phyloP scores from a whole-genome alignment of 148 eudicot genomes.

The Rhododendron molle region DNA sequence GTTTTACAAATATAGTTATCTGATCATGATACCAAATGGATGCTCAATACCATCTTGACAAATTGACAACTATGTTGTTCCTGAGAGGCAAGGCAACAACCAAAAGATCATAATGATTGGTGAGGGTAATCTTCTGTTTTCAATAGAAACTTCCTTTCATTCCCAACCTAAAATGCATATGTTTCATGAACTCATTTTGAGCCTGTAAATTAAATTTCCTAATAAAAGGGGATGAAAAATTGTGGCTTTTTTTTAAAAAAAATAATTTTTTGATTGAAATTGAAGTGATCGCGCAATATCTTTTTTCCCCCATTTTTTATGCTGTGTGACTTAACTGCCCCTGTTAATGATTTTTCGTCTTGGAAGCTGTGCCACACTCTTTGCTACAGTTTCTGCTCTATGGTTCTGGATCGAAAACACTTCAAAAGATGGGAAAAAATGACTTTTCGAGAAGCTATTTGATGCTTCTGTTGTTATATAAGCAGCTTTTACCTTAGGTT shows the following conservation, averaged over 20 bases:
- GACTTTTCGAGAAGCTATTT: background rate
- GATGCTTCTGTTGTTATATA: background rate
- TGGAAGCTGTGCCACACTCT: background rate
- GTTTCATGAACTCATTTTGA: background rate
- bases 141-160: background rate
- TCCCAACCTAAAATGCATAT: background rate
- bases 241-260: background rate
- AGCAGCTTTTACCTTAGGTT: background rate
- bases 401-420: background rate
- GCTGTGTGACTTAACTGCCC: background rate
- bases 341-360: background rate
- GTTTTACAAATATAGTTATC: background rate
- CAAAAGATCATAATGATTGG: background rate
- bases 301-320: background rate
- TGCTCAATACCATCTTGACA: background rate
- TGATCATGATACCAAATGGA: background rate
- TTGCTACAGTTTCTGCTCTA: background rate
- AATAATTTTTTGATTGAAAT: too few relatives aligned
- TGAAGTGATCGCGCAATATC: background rate
- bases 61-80: background rate
- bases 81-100: background rate
- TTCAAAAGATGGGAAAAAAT: background rate
- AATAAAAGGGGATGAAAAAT: background rate
- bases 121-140: background rate
- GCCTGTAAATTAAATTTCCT: background rate